Conservation (phyloP, 345 rosid genomes). For the Ceriops zippeliana region DNA sequence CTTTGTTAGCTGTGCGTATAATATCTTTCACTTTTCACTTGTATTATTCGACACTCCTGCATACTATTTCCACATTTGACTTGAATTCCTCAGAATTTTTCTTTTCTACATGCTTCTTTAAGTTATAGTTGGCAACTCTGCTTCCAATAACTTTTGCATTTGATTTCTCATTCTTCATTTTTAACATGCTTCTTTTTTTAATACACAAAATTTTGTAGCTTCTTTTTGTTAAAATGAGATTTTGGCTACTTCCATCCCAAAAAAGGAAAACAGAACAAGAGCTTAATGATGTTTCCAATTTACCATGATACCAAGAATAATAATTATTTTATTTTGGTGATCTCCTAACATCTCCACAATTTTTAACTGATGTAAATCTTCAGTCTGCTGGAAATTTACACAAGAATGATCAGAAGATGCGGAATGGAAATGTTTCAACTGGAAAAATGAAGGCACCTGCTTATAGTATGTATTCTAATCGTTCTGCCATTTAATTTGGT, state of each 20-base stretch:
- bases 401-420: constrained; percentile 47
- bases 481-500: neutral
- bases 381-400: constrained; percentile 82
- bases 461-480: constrained; percentile 34
- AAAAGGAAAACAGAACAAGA: too few species aligned
- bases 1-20: constrained; percentile 79
- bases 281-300: too few species aligned
- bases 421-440: constrained; percentile 31
- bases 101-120: too few species aligned
- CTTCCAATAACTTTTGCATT: neutral
- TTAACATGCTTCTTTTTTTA: too few species aligned
- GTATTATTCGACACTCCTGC: neutral
- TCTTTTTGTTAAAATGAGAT: too few species aligned
- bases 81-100: neutral
- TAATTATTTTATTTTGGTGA: too few species aligned
- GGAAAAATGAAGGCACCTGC: constrained; percentile 40
- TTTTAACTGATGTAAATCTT: constrained; percentile 17
- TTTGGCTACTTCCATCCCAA: too few species aligned
- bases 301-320: too few species aligned
- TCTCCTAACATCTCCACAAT: too few species aligned
- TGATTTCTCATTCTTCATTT: neutral
- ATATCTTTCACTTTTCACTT: neutral
- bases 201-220: too few species aligned
- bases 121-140: too few species aligned
- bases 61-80: neutral